phyloP scores from a whole-genome alignment of 352 stramenopile species.

The Phytopythium delawarense region DNA sequence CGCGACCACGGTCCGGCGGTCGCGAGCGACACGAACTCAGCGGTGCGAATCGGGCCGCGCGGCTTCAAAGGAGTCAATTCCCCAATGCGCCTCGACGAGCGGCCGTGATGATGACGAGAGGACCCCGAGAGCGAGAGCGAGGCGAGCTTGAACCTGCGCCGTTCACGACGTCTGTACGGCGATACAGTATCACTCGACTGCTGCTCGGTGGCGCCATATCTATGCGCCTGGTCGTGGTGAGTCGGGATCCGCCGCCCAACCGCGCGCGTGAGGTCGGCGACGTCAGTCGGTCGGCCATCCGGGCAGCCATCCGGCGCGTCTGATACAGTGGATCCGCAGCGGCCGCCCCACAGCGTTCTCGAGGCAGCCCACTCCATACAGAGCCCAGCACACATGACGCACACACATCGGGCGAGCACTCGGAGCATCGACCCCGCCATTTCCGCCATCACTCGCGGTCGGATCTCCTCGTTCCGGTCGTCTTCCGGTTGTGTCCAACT shows the following conservation, averaged over 20 bases:
- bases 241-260: conserved; percentile 2
- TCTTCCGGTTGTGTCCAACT: background rate
- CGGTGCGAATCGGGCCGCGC: background rate
- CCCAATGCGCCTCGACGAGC: background rate
- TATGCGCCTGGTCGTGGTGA: background rate
- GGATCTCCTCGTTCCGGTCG: background rate
- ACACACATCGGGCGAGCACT: background rate
- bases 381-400: no score
- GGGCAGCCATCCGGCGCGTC: background rate
- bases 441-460: background rate
- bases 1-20: background rate
- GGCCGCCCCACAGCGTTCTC: background rate
- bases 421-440: no score
- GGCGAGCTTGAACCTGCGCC: background rate
- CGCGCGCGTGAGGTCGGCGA: background rate
- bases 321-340: background rate
- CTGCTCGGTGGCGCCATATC: conserved; percentile 4
- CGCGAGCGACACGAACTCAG: background rate
- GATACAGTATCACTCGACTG: background rate
- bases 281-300: background rate
- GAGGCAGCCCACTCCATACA: background rate
- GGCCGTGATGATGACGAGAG: background rate
- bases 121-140: background rate
- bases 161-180: background rate
- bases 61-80: background rate